A percentile compares a stretch with the other conserved stretches of the same genome.
phyloP scores from a whole-genome alignment of 228 moss, liverwort and hornwort species.

The Sphagnum magellanicum region DNA sequence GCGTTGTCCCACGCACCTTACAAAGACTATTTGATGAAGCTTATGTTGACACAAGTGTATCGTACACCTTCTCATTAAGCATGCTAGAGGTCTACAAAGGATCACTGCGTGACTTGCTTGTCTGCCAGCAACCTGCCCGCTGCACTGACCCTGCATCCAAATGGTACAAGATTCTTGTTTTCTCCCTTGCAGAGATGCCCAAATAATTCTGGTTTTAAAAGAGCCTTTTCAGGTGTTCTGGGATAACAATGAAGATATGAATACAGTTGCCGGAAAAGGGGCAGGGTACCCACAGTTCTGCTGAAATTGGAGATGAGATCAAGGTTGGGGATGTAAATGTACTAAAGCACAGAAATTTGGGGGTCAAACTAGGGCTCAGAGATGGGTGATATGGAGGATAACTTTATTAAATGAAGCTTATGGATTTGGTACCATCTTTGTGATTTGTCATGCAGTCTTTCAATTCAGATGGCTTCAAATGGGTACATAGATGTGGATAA shows the following conservation, averaged over 20 bases:
- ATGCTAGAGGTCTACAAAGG: slow-evolving; percentile 72
- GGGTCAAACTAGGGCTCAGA: too few species aligned
- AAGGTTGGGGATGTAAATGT: too few species aligned
- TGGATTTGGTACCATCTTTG: not conserved
- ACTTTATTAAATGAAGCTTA: not conserved
- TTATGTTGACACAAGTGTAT: slow-evolving; percentile 27
- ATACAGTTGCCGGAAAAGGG: too few species aligned
- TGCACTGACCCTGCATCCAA: slow-evolving; percentile 26
- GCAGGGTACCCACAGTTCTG: too few species aligned
- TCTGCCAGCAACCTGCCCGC: slow-evolving; percentile 28
- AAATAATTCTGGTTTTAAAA: too few species aligned
- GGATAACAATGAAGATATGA: too few species aligned
- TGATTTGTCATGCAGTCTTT: slow-evolving; percentile 21
- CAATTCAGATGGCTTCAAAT: slow-evolving; percentile 60
- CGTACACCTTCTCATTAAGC: slow-evolving; percentile 49
- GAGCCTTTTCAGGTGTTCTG: too few species aligned
- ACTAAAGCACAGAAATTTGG: too few species aligned
- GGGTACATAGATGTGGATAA: slow-evolving; percentile 59
- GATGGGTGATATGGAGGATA: too few species aligned
- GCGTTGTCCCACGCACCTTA: slow-evolving; percentile 48
- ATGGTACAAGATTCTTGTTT: slow-evolving; percentile 9
- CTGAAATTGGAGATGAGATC: too few species aligned
- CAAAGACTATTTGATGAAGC: slow-evolving; percentile 51
- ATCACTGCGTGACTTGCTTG: slow-evolving; percentile 48
- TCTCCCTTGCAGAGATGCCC: too few species aligned